Conservation (phyloP, 2,329 filamentous ascomycete genomes). For the Sarocladium strictum region DNA sequence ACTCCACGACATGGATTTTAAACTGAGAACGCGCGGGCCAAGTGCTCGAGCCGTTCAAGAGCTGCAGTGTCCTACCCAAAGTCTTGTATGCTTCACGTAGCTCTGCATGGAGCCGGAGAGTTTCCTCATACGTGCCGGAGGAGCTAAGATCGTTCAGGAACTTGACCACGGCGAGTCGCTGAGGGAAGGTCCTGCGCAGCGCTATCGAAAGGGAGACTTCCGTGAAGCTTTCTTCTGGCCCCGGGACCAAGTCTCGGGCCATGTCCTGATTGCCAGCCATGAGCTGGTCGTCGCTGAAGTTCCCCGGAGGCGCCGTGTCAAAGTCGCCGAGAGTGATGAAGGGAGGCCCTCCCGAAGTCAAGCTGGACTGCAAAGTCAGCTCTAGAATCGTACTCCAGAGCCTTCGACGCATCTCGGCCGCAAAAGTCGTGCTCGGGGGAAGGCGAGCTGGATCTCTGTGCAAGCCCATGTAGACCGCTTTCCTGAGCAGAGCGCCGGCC, state of each 20-base stretch:
- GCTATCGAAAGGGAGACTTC: constrained; percentile 34
- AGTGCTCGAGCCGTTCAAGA: constrained; percentile 12
- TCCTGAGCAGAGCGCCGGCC: constrained; percentile 36
- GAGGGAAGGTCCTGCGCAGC: constrained; percentile 34
- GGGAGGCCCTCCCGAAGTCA: constrained; percentile 39
- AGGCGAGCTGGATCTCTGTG: constrained; percentile 41
- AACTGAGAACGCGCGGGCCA: constrained; percentile 26
- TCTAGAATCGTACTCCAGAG: constrained; percentile 50
- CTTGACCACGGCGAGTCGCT: constrained; percentile 35
- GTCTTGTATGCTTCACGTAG: constrained; percentile 36
- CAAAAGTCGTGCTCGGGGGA: constrained; percentile 27
- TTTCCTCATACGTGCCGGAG: constrained; percentile 35
- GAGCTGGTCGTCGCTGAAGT: constrained; percentile 45
- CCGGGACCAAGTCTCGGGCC: constrained; percentile 19
- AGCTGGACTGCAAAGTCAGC: constrained; percentile 36
- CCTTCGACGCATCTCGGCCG: constrained; percentile 41
- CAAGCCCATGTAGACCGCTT: constrained; percentile 43
- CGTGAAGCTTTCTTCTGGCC: constrained; percentile 30
- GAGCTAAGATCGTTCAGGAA: constrained; percentile 37
- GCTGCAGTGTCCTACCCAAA: constrained; percentile 28
- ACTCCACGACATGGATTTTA: constrained; percentile 39
- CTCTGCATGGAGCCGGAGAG: constrained; percentile 35
- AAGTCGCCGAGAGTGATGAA: constrained; percentile 39
- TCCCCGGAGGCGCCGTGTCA: constrained; percentile 41
- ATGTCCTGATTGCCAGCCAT: constrained; percentile 14